phyloP scores from a whole-genome alignment of 768 basidiomycete genomes.

The Tulasnella calospora region DNA sequence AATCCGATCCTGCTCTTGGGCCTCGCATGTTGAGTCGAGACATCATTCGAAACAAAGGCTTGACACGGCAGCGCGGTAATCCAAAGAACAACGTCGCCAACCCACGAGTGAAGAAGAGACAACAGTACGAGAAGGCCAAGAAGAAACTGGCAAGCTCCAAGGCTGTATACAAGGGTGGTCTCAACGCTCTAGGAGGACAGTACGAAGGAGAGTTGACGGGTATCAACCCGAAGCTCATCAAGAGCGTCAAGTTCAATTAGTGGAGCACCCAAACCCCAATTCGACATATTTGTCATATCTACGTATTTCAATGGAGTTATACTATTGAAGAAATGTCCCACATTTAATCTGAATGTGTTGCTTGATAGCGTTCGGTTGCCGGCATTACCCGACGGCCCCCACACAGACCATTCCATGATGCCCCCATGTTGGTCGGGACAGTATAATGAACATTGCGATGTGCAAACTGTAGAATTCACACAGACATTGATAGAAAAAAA shows the following conservation, averaged over 20 bases:
- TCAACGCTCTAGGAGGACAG: constrained; percentile 57
- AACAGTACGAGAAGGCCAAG: constrained; percentile 85
- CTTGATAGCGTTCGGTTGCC: no score
- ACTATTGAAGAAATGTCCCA: no score
- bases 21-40: constrained; percentile 85
- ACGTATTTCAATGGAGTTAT: no score
- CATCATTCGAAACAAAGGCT: constrained; percentile 89
- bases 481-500: no score
- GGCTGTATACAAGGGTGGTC: constrained; percentile 87
- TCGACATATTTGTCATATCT: no score
- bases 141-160: constrained; percentile 85
- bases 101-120: constrained; percentile 94
- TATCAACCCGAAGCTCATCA: constrained; percentile 77
- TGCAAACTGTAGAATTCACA: no score
- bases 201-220: constrained; percentile 93
- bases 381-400: no score
- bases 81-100: constrained; percentile 81
- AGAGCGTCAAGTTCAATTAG: constrained; percentile 50
- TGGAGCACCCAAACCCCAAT: no score
- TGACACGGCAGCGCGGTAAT: constrained; percentile 68
- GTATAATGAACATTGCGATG: no score
- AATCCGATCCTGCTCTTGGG: constrained; percentile 43
- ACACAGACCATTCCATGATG: no score
- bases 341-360: no score
- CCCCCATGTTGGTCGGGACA: no score